Evolutionary conservation across 225 moss, liverwort and hornwort species (phyloP), one percentile per base, ranked within the genome.

Genomic region (Pseudisothecium myosuroides): DNA sequence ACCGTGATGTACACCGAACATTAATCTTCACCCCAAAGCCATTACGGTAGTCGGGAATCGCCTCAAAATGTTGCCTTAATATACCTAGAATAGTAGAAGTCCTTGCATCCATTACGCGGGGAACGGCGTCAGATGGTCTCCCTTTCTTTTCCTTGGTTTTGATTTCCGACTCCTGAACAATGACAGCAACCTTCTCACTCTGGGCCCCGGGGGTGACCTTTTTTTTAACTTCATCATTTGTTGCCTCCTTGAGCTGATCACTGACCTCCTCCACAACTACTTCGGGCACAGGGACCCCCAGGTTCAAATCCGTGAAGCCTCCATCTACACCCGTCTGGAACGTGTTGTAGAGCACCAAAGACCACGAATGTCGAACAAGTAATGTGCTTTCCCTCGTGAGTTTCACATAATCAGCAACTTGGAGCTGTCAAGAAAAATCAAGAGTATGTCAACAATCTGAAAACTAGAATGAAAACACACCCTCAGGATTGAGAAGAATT

Each of bases 341-440:
- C n/a, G 94, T 93, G 90, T 93, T 96, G 91, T 96, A 98, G 77
- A 99, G 90, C 23, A 99, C 96, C 85, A 99, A 91, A 64, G 98
- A 97, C 98, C 98, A 99, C 23, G 97, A 96, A 87, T 97, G 98
- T 76, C 96, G 97, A 79, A 97, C 95, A 67, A 97, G 90, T 61
- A 96, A 89, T 81, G 93, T 93, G 86, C 89, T 96, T 54, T 93
- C 94, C 89, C 98, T 96, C 58, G 92, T 93, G 64, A 99, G 78
- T 84, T 94, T 94, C 41, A 99, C 91, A 66, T 95, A 97, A 36
- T 96, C 94, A 71, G 96, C 88, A 86, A 96, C 96, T 73, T 91
- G 90, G 80, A 85, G 88, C 94, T 95, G 93, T 54, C 86, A 67
- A 88, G 66, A 76, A 45, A 87, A 87, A 60, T 69, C 29, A 66